Percentiles rank a stretch among this genome's conserved stretches.
Conservation (phyloP, 345 rosid genomes). For the Toxicodendron radicans region DNA sequence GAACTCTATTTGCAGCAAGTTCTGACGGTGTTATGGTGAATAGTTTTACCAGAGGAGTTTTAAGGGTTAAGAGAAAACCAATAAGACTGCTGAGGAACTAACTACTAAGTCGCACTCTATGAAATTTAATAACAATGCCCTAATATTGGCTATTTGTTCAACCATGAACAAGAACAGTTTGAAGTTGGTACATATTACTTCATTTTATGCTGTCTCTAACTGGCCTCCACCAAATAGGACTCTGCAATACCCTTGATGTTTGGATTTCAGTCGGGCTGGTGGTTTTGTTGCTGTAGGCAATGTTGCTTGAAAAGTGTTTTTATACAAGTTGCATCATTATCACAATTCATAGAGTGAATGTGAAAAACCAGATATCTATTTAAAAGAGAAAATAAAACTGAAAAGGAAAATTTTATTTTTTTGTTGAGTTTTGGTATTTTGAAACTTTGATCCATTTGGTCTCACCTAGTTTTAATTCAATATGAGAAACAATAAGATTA, state of each 20-base stretch:
- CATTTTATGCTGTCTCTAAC: constrained; percentile 67
- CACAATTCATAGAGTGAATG: constrained; percentile 46
- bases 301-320: constrained; percentile 60
- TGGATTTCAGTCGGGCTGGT: constrained; percentile 89
- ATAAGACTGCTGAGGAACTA: constrained; percentile 71
- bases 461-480: neutral
- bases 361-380: neutral
- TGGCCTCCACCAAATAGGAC: constrained; percentile 65
- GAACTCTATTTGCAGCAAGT: too few relatives aligned
- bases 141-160: constrained; percentile 76
- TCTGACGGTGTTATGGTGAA: too few relatives aligned
- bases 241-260: constrained; percentile 60
- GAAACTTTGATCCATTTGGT: neutral
- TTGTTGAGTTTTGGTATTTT: neutral
- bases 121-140: constrained; percentile 53
- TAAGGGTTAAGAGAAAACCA: constrained; percentile 82
- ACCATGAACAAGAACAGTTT: constrained; percentile 52
- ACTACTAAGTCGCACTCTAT: constrained; percentile 47
- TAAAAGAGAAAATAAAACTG: neutral
- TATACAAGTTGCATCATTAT: too few relatives aligned
- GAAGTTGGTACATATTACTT: too few relatives aligned
- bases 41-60: constrained; percentile 43
- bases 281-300: constrained; percentile 89
- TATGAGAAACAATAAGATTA: neutral
- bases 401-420: neutral